Evolutionary conservation across 768 basidiomycete species (phyloP).

Genomic region (Solioccasus polychromus): DNA sequence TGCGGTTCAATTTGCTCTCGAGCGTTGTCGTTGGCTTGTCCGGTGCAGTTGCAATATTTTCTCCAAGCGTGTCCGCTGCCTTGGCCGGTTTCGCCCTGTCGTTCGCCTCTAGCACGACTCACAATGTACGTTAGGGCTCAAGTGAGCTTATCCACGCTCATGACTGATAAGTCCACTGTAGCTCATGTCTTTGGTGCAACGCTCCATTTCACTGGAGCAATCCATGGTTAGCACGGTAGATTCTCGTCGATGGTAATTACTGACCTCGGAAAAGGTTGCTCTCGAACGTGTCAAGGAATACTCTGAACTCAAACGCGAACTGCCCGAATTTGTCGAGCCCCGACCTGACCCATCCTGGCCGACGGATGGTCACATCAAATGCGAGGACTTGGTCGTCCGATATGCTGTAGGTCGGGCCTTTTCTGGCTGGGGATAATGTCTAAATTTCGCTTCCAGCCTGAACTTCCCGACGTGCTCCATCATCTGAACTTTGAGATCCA

Average conservation of each 20-base stretch:
- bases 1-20: constrained; percentile 83
- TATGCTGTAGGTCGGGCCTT: constrained; percentile 58
- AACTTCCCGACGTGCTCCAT: constrained; percentile 84
- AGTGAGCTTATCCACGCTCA: background rate
- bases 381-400: constrained; percentile 72
- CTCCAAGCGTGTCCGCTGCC: constrained; percentile 73
- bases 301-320: constrained; percentile 73
- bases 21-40: constrained; percentile 70
- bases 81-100: constrained; percentile 84
- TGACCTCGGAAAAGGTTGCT: constrained; percentile 52
- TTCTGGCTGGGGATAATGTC: constrained; percentile 4
- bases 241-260: background rate
- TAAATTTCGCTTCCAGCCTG: constrained; percentile 49
- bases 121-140: constrained; percentile 44
- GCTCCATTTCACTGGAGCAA: constrained; percentile 87
- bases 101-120: constrained; percentile 75
- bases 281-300: constrained; percentile 91
- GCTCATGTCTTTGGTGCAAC: constrained; percentile 68
- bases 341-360: constrained; percentile 84
- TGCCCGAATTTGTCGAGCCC: constrained; percentile 82
- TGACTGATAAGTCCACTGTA: constrained; percentile 26
- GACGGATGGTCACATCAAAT: constrained; percentile 59
- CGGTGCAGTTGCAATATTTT: constrained; percentile 60
- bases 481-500: constrained; percentile 68
- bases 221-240: constrained; percentile 63